Base-by-base conservation (phyloP, 176 grass and related monocot species). In the Hordeum marinum region DNA sequence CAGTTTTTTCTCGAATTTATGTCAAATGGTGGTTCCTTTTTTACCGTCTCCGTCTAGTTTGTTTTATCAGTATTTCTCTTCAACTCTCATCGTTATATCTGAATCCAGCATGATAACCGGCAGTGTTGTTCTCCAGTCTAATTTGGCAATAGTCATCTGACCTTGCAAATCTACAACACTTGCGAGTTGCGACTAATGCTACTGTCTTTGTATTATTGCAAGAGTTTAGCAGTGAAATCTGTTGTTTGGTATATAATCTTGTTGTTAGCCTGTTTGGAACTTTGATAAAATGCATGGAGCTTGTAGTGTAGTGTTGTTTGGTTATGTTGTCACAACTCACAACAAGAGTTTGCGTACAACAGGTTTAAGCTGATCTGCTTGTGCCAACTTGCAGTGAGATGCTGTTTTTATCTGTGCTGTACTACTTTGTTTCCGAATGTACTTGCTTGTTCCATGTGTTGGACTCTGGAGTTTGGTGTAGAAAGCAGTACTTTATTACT, bases 91-190 rank as follows among this genome's bases (percentile, higher is more conserved):
- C 2, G 85, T 63, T 83, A 21, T 80, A 21, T 84, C 89, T 90
- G 43, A 39, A 79, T 94, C 68, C 91, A 95, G 93, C 86, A 92
- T 85, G 80, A 21, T 13, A 43, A 77, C 83, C n/a, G 86, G 94
- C 83, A 89, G 57, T n/a, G 26, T 95, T 52, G 88, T 84, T 58
- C 87, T 95, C 79, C 86, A 90, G 23, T 94, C 91, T 54, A 79
- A 95, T 83, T 90, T 98, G 42, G 88, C 86, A 78, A 89, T 95
- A 86, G 93, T 88, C 75, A 43, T 83, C 81, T 90, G 14, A 66
- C 21, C 81, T 34, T 63, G 18, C 61, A 42, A 71, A 55, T 80
- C 23, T 82, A 81, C 6, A 54, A 32, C 24, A 50, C 29, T 72
- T 83, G 54, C 8, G 61, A 18, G 32, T 70, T 83, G 48, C 7